Base-by-base conservation (phyloP, 176 grass and related monocot genomes). In the Hyparrhenia diplandra region DNA sequence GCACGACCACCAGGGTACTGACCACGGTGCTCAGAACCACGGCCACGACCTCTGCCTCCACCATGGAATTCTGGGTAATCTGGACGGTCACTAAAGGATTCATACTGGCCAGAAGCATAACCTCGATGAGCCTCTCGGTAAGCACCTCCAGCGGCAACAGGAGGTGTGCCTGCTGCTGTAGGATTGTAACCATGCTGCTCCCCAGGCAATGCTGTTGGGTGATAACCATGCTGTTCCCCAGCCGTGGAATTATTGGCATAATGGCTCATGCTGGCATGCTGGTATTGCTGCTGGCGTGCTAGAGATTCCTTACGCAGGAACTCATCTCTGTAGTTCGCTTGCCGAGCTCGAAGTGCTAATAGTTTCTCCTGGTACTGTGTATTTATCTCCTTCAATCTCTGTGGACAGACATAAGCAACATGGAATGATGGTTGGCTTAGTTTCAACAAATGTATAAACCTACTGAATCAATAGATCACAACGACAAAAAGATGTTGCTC, bases 361-460 rank as follows among this genome's bases (percentile, higher is more conserved):
- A 99, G 78, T 83, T 95, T 99, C 65, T 95, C 90, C 51, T 90
- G 89, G 77, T 93, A 91, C 61, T 93, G 79, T 27, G 42, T 27
- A 86, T 93, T 93, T 52, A 99, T 99, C 85, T 99, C 90, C 23
- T 87, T 90, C 49, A 99, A 80, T 84, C 97, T 99, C 97, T 99
- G 85, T 61, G 80, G 14, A 74, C 5, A 67, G 45, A 57, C 63
- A 83, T 70, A 20, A 82, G 82, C 79, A 60, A 29, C 62, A 87
- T 43, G 67, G 32, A 76, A 51, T n/a, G 34, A 64, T 2, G 37
- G 29, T 39, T 36, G 42, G 32, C 83, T 24, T 82, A 29, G 21
- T 69, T 74, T 74, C 24, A 57, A 73, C 14, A 31, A 60, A 60
- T 71, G 21, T 54, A 49, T 84, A 76, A 3, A 3, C 16, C 21